These are phyloP conservation scores for Castanea crenata DNA, from an alignment of 306 rosid species.

Conservation along the genomic window DNA sequence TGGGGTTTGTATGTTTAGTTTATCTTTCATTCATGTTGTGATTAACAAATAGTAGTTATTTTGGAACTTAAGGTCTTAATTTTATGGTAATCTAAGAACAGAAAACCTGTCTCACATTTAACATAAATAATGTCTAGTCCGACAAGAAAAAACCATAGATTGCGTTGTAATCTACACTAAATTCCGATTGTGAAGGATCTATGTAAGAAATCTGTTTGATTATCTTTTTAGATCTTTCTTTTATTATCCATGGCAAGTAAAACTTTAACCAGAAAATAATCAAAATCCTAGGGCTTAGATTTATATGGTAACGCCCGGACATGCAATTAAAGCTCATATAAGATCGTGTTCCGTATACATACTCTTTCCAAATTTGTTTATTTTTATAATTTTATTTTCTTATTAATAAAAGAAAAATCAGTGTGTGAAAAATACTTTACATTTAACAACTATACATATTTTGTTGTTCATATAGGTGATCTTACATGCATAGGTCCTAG, in stretches of 20 bases:
- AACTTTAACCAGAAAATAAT: neutral
- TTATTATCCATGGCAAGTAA: neutral
- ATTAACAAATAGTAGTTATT: neutral
- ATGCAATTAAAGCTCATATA: neutral
- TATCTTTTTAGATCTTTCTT: neutral
- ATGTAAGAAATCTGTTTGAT: neutral
- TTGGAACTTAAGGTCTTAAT: neutral
- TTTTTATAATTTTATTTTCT: neutral
- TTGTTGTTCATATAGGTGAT: neutral
- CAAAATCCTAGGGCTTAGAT: neutral
- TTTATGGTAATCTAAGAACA: neutral
- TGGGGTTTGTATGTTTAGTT: neutral
- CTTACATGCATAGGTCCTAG: neutral
- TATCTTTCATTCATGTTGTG: neutral
- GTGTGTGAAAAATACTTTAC: too few species aligned
- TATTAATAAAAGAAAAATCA: neutral
- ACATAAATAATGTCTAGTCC: neutral
- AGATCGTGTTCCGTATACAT: neutral
- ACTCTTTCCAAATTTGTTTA: neutral
- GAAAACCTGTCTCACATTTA: neutral
- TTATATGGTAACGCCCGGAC: neutral
- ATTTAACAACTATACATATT: too few species aligned
- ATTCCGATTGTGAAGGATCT: neutral
- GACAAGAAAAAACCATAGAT: neutral
- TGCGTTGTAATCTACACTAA: neutral